These are phyloP conservation scores for Amyloporia xantha DNA, from an alignment of 768 basidiomycete species.

Conservation along the genomic window DNA sequence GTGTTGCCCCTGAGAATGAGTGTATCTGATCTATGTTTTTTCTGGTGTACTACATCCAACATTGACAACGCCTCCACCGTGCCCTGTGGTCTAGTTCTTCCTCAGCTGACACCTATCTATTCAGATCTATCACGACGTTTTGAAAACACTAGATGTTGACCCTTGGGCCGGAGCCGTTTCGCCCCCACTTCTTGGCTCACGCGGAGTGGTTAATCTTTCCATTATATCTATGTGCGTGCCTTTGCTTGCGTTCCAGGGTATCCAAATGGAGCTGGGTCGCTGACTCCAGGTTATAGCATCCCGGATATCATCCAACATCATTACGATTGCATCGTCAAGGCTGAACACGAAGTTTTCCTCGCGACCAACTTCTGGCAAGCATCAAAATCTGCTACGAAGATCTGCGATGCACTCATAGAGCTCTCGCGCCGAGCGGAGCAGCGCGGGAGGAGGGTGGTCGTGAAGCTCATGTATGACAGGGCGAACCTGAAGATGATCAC, in stretches of 20 bases:
- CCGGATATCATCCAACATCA: conserved; percentile 73
- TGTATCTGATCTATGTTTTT: too few species aligned
- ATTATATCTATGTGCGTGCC: conserved; percentile 47
- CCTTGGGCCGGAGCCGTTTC: conserved; percentile 52
- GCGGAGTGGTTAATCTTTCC: conserved; percentile 55
- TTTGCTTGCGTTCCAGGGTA: not conserved
- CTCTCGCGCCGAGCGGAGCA: conserved; percentile 42
- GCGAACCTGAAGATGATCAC: conserved; percentile 49
- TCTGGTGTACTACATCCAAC: too few species aligned
- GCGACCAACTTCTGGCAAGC: conserved; percentile 61
- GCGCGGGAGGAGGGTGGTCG: conserved; percentile 42
- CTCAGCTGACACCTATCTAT: too few species aligned
- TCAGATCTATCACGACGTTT: conserved; percentile 58
- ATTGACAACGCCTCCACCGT: too few species aligned
- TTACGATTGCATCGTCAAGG: conserved; percentile 51
- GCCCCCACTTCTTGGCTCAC: conserved; percentile 55
- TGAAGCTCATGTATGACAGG: conserved; percentile 68
- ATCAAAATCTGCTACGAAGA: conserved; percentile 42
- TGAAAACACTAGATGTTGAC: conserved; percentile 49
- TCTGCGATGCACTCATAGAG: conserved; percentile 43
- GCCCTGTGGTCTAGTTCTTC: too few species aligned
- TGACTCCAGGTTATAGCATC: too few species aligned
- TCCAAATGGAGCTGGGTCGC: not conserved
- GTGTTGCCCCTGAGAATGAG: too few species aligned
- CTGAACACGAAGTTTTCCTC: conserved; percentile 58